Evolutionary conservation across 345 rosid species (phyloP), one percentile per base, ranked within the genome.

Genomic region (Aquilaria yunnanensis): DNA sequence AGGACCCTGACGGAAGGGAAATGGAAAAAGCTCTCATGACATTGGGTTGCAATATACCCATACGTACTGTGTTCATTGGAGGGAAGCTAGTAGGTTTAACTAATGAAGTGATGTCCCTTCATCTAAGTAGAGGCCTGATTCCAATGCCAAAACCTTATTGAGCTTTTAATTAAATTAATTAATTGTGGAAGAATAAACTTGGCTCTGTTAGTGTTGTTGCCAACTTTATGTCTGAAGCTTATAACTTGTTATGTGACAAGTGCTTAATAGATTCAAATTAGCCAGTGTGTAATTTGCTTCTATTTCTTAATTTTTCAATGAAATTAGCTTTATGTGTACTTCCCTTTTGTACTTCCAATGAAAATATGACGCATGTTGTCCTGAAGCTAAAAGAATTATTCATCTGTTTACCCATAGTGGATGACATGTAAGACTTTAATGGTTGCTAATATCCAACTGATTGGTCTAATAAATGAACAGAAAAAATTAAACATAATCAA

Each of bases 31-130:
- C 92, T 54, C 81, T 86, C 31, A 61, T 71, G 66, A 83, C 83
- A 64, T 52, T 83, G 4, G 92, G 92, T 3, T 79, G 85, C 62
- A 66, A 69, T 57, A 73, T 82, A 4, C 79, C 87, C 12, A 78
- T 83, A 34, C 92, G 89, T 2, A 83, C 85, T 5, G 85, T 86
- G 64, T 86, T 86, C 69, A 81, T 86, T 0, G 83, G 79, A 3
- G 92, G 92, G 51, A 77, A 81, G 75, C 78, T 83, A 3, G 67
- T 83, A 13, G 92, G 92, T 11, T 81, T 89, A 51, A 86, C 87
- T 51, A 83, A 86, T 57, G 89, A 81, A 69, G 83, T 86, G 75
- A 86, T 83, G 92, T 83, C 92, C 32, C 87, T 78, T 53, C 92
- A 86, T 70, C 82, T 86, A 16, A 83, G 85, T 56, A 89, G 89